These are phyloP conservation scores for Pyrenula aspistea DNA, from an alignment of 495 filamentous ascomycete genomes.

Conservation along the genomic window DNA sequence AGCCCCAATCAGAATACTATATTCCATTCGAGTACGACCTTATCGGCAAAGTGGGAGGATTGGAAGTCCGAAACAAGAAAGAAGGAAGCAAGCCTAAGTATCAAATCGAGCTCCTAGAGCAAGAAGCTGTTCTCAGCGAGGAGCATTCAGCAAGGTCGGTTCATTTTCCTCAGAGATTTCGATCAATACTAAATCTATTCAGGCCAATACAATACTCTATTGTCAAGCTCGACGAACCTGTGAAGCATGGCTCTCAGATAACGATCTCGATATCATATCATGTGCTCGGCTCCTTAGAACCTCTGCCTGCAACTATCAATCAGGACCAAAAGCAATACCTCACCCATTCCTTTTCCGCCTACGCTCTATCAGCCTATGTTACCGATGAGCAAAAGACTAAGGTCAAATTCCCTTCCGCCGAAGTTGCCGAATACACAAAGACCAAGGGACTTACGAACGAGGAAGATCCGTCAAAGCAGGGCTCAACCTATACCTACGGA, in stretches of 20 bases:
- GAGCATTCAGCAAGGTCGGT: background rate
- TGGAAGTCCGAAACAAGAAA: conserved; percentile 90
- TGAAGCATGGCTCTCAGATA: conserved; percentile 62
- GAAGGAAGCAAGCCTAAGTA: conserved; percentile 43
- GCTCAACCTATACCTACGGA: conserved; percentile 82
- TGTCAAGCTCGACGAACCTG: conserved; percentile 60
- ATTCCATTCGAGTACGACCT: conserved; percentile 67
- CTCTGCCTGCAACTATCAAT: conserved; percentile 66
- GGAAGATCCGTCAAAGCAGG: conserved; percentile 68
- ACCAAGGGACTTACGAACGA: conserved; percentile 51
- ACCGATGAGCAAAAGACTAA: conserved; percentile 94
- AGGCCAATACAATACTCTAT: conserved; percentile 78
- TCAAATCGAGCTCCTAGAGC: conserved; percentile 50
- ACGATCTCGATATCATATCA: conserved; percentile 81
- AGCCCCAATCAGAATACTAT: conserved; percentile 79
- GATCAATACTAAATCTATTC: conserved; percentile 1
- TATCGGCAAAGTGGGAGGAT: conserved; percentile 62
- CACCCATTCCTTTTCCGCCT: conserved; percentile 71
- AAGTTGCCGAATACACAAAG: conserved; percentile 75
- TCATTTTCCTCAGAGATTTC: conserved; percentile 2
- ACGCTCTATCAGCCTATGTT: conserved; percentile 65
- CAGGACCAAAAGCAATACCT: conserved; percentile 82
- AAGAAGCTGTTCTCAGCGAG: conserved; percentile 15
- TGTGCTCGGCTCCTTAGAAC: conserved; percentile 57
- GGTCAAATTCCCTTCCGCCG: conserved; percentile 69